Conservation (phyloP, 179 eudicot species). For the Heliamphora pulchella region DNA sequence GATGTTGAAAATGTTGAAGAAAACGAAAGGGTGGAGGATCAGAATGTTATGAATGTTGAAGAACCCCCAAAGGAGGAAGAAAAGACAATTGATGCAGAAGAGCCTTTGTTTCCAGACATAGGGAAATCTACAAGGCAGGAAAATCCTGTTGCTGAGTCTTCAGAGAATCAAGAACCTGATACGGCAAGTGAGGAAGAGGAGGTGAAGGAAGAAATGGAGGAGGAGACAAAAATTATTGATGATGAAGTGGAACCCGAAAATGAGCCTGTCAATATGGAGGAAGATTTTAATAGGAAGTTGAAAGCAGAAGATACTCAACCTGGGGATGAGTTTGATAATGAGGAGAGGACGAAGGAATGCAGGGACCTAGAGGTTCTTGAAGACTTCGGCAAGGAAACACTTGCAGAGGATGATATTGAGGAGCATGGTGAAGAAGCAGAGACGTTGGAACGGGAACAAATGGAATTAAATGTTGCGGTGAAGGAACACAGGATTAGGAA, state of each 20-base stretch:
- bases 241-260: conserved; percentile 16
- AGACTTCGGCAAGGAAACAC: too few relatives aligned
- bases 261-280: conserved; percentile 28
- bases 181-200: conserved; percentile 22
- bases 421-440: conserved; percentile 35
- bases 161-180: conserved; percentile 16
- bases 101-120: conserved; percentile 16
- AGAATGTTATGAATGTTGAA: conserved; percentile 25
- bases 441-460: conserved; percentile 39
- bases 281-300: conserved; percentile 20
- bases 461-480: conserved; percentile 52
- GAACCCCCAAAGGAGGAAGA: conserved; percentile 23
- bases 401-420: conserved; percentile 6
- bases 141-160: conserved; percentile 8
- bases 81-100: conserved; percentile 16
- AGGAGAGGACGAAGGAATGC: conserved; percentile 34
- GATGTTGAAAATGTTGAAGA: conserved; percentile 27
- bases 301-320: conserved; percentile 25
- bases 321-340: conserved; percentile 24
- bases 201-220: conserved; percentile 22
- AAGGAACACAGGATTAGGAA: conserved; percentile 66
- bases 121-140: conserved; percentile 18
- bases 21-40: conserved; percentile 22
- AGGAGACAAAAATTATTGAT: conserved; percentile 16
- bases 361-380: conserved; percentile 31